Conservation (phyloP, 129 eudicot species). For the Flaveria linearis region DNA sequence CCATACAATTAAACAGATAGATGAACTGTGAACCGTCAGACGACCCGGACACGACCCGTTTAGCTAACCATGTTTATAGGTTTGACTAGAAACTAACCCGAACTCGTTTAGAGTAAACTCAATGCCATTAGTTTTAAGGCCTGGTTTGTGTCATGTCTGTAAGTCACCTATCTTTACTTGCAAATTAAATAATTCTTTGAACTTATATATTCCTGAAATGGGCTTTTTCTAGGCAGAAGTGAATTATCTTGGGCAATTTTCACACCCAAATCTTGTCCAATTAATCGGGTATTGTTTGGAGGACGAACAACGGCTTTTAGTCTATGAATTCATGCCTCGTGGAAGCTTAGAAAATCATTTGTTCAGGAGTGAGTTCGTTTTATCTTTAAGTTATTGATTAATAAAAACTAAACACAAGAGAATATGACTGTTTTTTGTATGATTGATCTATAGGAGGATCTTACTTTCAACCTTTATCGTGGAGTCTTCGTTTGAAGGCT, state of each 20-base stretch:
- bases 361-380: constrained; percentile 66
- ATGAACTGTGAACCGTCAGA: not conserved
- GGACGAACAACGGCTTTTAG: constrained; percentile 84
- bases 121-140: too few species aligned
- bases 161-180: too few species aligned
- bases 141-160: too few species aligned
- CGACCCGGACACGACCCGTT: not conserved
- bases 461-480: constrained; percentile 84
- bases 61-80: not conserved
- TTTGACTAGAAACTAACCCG: not conserved
- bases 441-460: constrained; percentile 67
- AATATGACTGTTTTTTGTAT: not conserved
- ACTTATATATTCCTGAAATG: not conserved
- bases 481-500: constrained; percentile 87
- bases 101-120: not conserved
- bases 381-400: not conserved
- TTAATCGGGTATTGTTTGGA: constrained; percentile 85
- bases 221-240: constrained; percentile 72
- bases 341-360: constrained; percentile 95
- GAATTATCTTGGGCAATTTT: constrained; percentile 79
- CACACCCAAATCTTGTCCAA: constrained; percentile 78
- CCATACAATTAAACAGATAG: too few species aligned
- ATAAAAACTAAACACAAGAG: not conserved
- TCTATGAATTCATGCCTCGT: constrained; percentile 91
- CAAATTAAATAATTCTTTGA: not conserved